Base-by-base conservation (phyloP, 1,139 yeast genomes). In the Geotrichum citri-aurantii region DNA sequence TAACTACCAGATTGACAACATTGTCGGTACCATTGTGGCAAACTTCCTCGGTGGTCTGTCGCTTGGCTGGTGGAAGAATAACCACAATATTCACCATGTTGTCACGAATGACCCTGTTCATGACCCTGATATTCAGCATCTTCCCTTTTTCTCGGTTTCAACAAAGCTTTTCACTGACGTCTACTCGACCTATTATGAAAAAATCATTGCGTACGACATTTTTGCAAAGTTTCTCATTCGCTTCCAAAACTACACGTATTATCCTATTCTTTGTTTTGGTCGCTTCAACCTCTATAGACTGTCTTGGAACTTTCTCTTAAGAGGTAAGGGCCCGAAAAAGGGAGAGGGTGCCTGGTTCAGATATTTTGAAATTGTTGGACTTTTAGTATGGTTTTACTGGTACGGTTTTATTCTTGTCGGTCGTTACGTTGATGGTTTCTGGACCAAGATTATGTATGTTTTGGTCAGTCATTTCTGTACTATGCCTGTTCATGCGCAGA, bases 51-150 rank as follows among this genome's bases (percentile, higher is more conserved):
- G 97, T n/a, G 97, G 97, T 0, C 76, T 90, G 56, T 88, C 96
- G 56, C 71, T 89, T 46, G 96, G 96, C 1, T 90, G 97, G 97
- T 90, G 97, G 97, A 91, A 90, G 68, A 79, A 93, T 56, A 90
- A 88, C 71, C 97, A 90, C 72, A 90, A 90, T 70, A 95, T 90
- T 24, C 97, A 91, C 70, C 97, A 90, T 72, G 74, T 90, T 59
- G 80, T 90, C 58, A 87, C 97, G 17, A 90, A 90, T 71, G 96
- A 90, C 68, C 97, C 97, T 0, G 86, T 86, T 1, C 96, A 90
- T 70, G 97, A 91, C 68, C 97, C 97, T 0, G 97, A 90, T 73
- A 91, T 90, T 68, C 97, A 91, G 72, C 97, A 90, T 73, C 73
- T 90, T 63, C 97, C 97, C 1, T 90, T 90, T 67, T 90, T 90